Percentiles rank a stretch among this genome's conserved stretches.
phyloP scores from a whole-genome alignment of 106 monocot species.

The Dactylorhiza incarnata region DNA sequence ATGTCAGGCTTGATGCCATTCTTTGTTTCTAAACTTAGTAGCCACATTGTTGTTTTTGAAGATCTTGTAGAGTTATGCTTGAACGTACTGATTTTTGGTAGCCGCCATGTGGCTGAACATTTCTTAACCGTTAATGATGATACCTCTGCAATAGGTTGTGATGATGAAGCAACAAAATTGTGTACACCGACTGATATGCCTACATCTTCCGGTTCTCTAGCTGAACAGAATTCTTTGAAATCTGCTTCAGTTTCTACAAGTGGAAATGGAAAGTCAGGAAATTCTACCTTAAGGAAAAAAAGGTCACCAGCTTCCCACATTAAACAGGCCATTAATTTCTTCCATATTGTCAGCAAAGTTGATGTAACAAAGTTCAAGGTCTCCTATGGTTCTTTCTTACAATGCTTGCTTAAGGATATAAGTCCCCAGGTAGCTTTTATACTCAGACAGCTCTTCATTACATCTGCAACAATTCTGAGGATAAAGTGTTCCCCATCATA shows the following conservation, averaged over 20 bases:
- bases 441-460: slow-evolving; percentile 52
- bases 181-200: slow-evolving; percentile 9
- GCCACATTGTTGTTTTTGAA: slow-evolving; percentile 38
- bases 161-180: slow-evolving; percentile 16
- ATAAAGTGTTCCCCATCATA: slow-evolving; percentile 22
- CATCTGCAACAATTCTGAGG: slow-evolving; percentile 68
- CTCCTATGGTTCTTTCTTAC: slow-evolving; percentile 19
- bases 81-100: slow-evolving; percentile 22
- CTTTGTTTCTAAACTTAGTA: slow-evolving; percentile 32
- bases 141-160: slow-evolving; percentile 6
- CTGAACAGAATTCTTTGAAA: background rate
- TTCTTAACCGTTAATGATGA: background rate
- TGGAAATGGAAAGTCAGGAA: slow-evolving; percentile 7
- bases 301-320: slow-evolving; percentile 6
- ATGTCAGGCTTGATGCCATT: slow-evolving; percentile 9
- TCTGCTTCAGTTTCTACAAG: background rate
- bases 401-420: slow-evolving; percentile 41
- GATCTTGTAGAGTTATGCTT: slow-evolving; percentile 46
- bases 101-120: background rate
- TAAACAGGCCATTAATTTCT: background rate
- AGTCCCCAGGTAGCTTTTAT: slow-evolving; percentile 37
- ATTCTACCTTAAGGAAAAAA: background rate
- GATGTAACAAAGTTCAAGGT: slow-evolving; percentile 25
- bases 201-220: background rate
- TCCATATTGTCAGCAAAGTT: slow-evolving; percentile 13